Base-by-base conservation (phyloP, 1,284 basidiomycete species). In the Apiotrichum gracile region DNA sequence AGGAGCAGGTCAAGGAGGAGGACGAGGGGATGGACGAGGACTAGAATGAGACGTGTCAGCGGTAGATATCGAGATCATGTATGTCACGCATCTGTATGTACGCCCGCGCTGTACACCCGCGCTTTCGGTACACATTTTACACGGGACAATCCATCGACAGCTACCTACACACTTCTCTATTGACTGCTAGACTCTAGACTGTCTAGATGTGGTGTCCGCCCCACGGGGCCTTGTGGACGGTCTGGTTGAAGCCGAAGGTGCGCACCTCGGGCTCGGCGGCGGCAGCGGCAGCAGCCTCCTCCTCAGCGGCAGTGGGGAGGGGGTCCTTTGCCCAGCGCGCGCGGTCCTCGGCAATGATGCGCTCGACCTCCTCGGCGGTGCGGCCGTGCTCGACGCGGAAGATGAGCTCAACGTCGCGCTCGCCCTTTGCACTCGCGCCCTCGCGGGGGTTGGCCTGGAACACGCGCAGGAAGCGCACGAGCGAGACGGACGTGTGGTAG, bases 401-500 rank as follows among this genome's bases (percentile, higher is more conserved):
- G 2, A 44, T 42, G 35, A 59, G 57, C 51, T 59, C 57, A 29
- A 54, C 35, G 38, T 48, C 51, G 42, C 54, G 51, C 17, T 26
- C 35, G 17, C 13, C n/a, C 47, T 49, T 47, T 5, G 43, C 49
- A 17, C 26, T 22, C 43, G 38, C 50, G 5, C 54, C 58, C 12
- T 51, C 47, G 21, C 35, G 38, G 7, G 58, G 47, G 54, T 65
- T 65, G 29, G 60, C 54, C 24, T 60, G 57, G 54, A 63, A 65
- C n/a, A 65, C 58, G 6, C 63, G 59, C 38, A 65, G 49, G 49
- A 63, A 55, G 45, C 54, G 55, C 31, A 45, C 33, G 14, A 60
- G 44, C 6, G 58, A 59, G 17, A 53, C 51, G 22, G 47, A 33
- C 2, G 63, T 63, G 54, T 65, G 61, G 51, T 61, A 65, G n/a